Evolutionary conservation across 371 early-diverging fungal genomes (phyloP), one percentile per base, ranked within the genome.

Genomic region (Mucor ambiguus): DNA sequence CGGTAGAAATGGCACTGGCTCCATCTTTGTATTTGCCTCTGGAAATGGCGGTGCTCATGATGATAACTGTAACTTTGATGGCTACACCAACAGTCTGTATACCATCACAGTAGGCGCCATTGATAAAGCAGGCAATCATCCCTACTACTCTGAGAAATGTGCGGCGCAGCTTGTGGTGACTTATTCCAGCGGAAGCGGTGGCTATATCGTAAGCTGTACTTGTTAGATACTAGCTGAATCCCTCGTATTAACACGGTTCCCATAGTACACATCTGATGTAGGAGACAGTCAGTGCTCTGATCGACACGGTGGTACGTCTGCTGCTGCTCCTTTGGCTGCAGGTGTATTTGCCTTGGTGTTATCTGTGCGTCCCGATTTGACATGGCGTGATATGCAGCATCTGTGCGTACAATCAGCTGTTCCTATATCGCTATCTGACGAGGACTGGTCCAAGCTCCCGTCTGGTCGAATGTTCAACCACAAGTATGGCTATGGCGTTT

Each of bases 61-160:
- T 44, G 97, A 97, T 72, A 96, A 96, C 75, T 97, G 97, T 83
- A 97, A 97, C 74, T 95, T 88, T 82, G 97, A 98, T 71, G 98
- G 98, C 12, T 98, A 96, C 74, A 93, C 97, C 10, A 98, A 97
- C 79, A 91, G 92, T 67, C 89, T 95, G 20, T 98, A 93, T 75
- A 95, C 97, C 0, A 88, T 98, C 58, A 94, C 96, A 0, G 93
- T 98, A 11, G 94, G 94, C 11, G 96, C 98, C 18, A 85, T 97
- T 60, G 92, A 93, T 64, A 84, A 89, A 28, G 33, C 76, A 10
- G 91, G 93, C 55, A 63, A 83, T 5, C 93, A 93, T 67, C 97
- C 98, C 4, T 74, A 70, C 28, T 97, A 97, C 72, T 89, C 94
- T 12, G 98, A 97, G 76, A 70, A 73, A 26, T 97, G 98, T 74